Conservation (phyloP, 257 asterid species). For the Jacaranda mimosifolia region DNA sequence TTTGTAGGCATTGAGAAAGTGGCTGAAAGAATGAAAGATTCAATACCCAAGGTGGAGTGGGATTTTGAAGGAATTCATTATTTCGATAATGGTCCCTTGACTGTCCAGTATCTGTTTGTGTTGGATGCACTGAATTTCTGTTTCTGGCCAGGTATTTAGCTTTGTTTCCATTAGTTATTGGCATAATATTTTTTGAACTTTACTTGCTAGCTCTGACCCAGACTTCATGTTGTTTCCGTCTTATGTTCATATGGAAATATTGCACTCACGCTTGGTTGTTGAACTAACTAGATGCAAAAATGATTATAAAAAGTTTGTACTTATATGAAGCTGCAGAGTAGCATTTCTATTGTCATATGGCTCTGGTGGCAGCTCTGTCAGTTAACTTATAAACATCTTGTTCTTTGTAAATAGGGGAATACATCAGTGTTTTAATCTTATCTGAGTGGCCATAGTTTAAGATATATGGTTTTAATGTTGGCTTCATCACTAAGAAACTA, state of each 20-base stretch:
- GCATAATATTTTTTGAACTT: not conserved
- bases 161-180: not conserved
- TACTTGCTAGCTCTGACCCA: not conserved
- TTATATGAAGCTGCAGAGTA: not conserved
- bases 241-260: not conserved
- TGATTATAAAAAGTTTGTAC: not conserved
- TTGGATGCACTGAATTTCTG: conserved; percentile 97
- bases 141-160: conserved; percentile 92
- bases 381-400: not conserved
- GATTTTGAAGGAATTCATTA: conserved; percentile 95
- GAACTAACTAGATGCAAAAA: conserved; percentile 1
- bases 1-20: conserved; percentile 75
- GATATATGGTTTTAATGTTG: not conserved
- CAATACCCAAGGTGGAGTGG: conserved; percentile 93
- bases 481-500: conserved; percentile 4
- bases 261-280: not conserved
- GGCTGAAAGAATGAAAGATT: conserved; percentile 71
- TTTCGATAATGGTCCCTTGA: conserved; percentile 90
- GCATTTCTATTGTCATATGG: conserved; percentile 2
- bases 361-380: not conserved
- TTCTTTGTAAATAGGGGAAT: not conserved
- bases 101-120: conserved; percentile 91
- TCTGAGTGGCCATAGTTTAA: not conserved
- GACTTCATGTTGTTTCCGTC: not conserved
- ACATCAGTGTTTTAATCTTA: not conserved